Conservation (phyloP, 345 rosid species). For the Ceriops decandra region DNA sequence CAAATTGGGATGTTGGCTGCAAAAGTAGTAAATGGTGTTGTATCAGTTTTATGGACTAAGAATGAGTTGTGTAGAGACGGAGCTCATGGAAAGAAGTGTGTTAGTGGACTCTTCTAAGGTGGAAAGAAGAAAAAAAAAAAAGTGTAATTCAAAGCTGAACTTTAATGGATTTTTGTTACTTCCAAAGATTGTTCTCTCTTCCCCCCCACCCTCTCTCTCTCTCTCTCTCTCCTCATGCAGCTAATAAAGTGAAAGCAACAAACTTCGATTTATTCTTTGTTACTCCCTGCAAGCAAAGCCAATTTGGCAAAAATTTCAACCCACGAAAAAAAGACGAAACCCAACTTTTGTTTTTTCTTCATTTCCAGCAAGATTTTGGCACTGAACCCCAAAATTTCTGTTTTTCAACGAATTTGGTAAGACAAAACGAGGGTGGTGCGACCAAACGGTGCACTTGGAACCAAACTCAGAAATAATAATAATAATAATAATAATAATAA, state of each 20-base stretch:
- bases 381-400: constrained; percentile 2
- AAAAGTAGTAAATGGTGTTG: not conserved
- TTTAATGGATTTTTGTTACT: constrained; percentile 16
- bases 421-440: not conserved
- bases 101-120: constrained; percentile 9
- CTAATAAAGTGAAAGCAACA: constrained; percentile 32
- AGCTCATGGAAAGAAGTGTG: constrained; percentile 7
- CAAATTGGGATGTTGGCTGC: not conserved
- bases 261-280: constrained; percentile 42
- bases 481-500: too few species aligned
- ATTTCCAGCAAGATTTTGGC: constrained; percentile 32
- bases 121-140: not conserved
- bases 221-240: constrained; percentile 23
- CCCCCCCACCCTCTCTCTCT: not conserved
- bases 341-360: constrained; percentile 11
- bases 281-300: constrained; percentile 50
- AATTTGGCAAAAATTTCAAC: constrained; percentile 22
- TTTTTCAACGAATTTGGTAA: constrained; percentile 27
- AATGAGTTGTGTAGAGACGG: not conserved
- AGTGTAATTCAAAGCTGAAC: constrained; percentile 20
- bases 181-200: not conserved
- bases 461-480: too few species aligned
- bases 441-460: not conserved
- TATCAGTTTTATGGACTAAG: constrained; percentile 5
- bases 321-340: constrained; percentile 23